Evolutionary conservation across 768 basidiomycete genomes (phyloP).

Genomic region (Gautieria morchelliformis): DNA sequence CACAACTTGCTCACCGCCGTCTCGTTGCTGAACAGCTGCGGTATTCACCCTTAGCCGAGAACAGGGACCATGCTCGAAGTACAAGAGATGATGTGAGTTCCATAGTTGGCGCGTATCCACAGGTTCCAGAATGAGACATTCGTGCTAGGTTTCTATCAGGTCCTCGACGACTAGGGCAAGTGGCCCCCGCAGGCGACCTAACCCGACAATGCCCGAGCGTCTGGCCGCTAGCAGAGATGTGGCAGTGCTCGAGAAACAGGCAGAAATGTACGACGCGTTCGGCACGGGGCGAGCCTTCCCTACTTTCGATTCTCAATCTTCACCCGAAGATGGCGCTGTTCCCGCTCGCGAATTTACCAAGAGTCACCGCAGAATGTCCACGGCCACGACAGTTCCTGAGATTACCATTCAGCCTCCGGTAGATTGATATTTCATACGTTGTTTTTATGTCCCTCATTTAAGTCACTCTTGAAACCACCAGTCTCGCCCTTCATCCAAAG

Average conservation of each 20-base stretch:
- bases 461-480: neutral
- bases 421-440: neutral
- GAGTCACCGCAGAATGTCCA: neutral
- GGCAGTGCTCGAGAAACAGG: constrained; percentile 3
- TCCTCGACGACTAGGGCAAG: constrained; percentile 1
- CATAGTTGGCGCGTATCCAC: neutral
- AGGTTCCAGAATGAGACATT: too few relatives aligned
- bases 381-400: neutral
- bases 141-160: constrained; percentile 4
- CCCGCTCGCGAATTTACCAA: neutral
- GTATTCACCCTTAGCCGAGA: neutral
- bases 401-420: constrained; percentile 1
- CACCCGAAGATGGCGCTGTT: neutral
- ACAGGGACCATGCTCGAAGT: neutral
- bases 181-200: neutral
- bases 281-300: neutral
- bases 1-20: neutral
- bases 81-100: constrained; percentile 5
- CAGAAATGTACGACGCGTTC: constrained; percentile 5
- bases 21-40: neutral
- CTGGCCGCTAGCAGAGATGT: neutral
- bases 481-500: neutral
- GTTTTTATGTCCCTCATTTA: neutral
- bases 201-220: neutral
- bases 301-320: neutral